Evolutionary conservation across 2,329 filamentous ascomycete genomes (phyloP).

Genomic region (Grosmannia serpens): DNA sequence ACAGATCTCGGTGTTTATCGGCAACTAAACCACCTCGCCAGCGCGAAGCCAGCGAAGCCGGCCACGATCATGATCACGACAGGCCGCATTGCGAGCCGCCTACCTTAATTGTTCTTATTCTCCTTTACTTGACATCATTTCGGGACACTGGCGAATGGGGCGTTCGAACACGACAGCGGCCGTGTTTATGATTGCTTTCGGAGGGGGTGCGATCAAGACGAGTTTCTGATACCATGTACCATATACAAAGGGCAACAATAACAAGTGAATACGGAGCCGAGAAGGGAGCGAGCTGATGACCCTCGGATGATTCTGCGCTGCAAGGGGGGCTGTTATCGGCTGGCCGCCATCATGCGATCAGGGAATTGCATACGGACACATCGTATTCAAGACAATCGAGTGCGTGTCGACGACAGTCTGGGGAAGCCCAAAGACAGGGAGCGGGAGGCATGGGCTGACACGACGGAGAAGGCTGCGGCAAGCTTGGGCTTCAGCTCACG

Average conservation of each 20-base stretch:
- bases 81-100: not conserved
- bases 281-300: not conserved
- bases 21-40: constrained; percentile 5
- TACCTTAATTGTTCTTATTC: not conserved
- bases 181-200: not conserved
- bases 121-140: not conserved
- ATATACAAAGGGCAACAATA: not conserved
- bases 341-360: not conserved
- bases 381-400: not conserved
- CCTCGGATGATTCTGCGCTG: not conserved
- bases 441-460: not conserved
- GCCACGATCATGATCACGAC: not conserved
- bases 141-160: not conserved
- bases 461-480: not conserved
- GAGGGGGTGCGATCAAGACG: not conserved
- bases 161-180: not conserved
- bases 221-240: not conserved
- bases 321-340: not conserved
- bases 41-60: too few species aligned
- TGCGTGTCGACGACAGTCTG: not conserved
- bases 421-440: not conserved
- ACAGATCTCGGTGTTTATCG: constrained; percentile 11
- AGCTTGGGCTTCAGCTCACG: not conserved
- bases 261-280: not conserved
- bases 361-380: not conserved